These are phyloP conservation scores for Phylloporus sp. DNA, from an alignment of 1,284 basidiomycete genomes.

Conservation along the genomic window DNA sequence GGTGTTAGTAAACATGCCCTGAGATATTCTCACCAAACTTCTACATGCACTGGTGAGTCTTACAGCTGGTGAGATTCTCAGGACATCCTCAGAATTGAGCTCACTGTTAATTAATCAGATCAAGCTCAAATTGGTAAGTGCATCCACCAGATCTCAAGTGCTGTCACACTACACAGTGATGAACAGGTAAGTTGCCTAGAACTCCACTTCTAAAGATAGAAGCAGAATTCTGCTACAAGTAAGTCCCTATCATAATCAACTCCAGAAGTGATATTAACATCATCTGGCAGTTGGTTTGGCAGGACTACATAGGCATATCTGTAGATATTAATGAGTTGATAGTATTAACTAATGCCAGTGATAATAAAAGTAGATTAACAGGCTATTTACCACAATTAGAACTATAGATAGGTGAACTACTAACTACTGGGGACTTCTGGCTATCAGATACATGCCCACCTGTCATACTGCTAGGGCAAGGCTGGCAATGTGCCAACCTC, in stretches of 20 bases:
- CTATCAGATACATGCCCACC: not conserved
- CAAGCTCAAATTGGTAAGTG: not conserved
- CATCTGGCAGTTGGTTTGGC: not conserved
- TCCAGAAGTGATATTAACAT: not conserved
- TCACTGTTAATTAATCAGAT: not conserved
- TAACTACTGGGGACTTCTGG: not conserved
- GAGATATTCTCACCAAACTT: not conserved
- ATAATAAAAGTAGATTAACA: not conserved
- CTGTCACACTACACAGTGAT: too few relatives aligned
- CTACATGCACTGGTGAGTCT: not conserved
- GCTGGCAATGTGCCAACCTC: not conserved
- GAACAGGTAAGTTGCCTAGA: not conserved
- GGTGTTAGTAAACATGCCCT: too few relatives aligned
- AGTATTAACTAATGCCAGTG: not conserved
- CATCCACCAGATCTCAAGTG: too few relatives aligned
- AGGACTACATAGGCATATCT: not conserved
- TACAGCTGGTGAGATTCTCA: not conserved
- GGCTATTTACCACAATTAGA: not conserved
- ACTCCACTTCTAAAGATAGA: not conserved
- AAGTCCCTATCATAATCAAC: not conserved
- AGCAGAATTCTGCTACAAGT: not conserved
- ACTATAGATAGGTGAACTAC: not conserved
- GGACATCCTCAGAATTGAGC: not conserved
- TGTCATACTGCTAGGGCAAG: not conserved
- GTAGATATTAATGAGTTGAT: not conserved